phyloP scores from a whole-genome alignment of 2,329 filamentous ascomycete species.

The Claviceps maximensis region DNA sequence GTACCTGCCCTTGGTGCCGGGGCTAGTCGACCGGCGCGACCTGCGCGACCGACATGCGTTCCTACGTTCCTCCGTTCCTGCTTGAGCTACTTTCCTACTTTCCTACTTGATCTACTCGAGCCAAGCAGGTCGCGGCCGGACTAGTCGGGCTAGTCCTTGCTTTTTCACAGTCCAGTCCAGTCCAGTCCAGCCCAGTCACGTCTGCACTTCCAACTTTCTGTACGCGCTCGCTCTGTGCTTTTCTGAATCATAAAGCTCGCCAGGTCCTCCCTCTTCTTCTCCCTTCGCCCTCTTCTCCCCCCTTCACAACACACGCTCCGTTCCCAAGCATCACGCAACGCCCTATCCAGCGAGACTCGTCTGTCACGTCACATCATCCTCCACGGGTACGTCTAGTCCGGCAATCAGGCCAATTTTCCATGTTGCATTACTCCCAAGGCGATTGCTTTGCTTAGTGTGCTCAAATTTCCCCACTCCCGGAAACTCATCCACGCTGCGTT shows the following conservation, averaged over 20 bases:
- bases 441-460: background rate
- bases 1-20: conserved; percentile 3
- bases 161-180: conserved; percentile 3
- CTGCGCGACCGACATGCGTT: no score
- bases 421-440: background rate
- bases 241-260: conserved; percentile 6
- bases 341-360: conserved; percentile 1
- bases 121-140: no score
- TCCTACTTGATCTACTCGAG: no score
- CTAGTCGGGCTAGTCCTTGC: conserved; percentile 1
- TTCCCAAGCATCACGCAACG: background rate
- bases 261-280: background rate
- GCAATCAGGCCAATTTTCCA: background rate
- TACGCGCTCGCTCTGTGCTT: background rate
- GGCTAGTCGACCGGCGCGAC: no score
- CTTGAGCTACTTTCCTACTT: no score
- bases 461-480: no score
- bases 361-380: background rate
- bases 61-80: no score
- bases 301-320: background rate
- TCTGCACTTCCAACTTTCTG: background rate
- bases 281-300: background rate
- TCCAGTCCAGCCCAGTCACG: no score
- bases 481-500: no score
- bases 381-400: conserved; percentile 1